Percentiles rank a stretch among this genome's conserved stretches.
These are phyloP conservation scores for Ceratorhiza oryzae-sativae DNA, from an alignment of 1,284 basidiomycete species.

Conservation along the genomic window DNA sequence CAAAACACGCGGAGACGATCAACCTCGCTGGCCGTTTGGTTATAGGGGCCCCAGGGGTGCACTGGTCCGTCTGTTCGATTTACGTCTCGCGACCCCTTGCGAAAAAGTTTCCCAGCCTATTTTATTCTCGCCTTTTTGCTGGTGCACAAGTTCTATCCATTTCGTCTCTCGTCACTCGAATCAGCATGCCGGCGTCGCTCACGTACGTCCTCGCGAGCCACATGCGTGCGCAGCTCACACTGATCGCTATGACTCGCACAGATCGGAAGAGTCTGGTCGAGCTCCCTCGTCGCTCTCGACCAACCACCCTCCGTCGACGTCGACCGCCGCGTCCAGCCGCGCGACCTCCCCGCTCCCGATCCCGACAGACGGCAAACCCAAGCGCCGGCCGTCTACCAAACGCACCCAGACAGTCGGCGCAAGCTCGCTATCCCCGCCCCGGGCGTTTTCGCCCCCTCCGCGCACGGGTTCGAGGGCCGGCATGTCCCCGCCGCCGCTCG, in stretches of 20 bases:
- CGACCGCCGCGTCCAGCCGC: not conserved
- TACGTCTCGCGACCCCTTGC: not conserved
- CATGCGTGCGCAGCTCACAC: not conserved
- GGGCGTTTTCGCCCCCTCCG: not conserved
- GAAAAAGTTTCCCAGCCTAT: too few relatives aligned
- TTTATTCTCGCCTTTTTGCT: not conserved
- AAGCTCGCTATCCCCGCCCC: conserved; percentile 7
- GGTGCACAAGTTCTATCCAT: too few relatives aligned
- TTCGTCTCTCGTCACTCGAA: not conserved
- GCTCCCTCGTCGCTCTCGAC: not conserved
- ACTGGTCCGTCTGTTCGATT: not conserved
- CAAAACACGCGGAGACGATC: conserved; percentile 26
- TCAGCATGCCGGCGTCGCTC: conserved; percentile 3
- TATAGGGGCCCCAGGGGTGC: not conserved
- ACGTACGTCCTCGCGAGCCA: not conserved
- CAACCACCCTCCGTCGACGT: not conserved
- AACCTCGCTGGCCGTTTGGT: not conserved
- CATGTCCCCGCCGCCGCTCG: not conserved
- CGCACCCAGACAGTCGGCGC: not conserved
- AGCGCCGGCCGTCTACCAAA: conserved; percentile 1
- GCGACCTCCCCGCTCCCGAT: conserved; percentile 13
- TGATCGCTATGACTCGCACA: not conserved
- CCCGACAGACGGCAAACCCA: not conserved
- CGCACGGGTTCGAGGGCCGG: not conserved
- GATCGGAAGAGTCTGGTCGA: conserved; percentile 14